Conservation (phyloP, 371 early-diverging fungal genomes). For the Syncephalastrum sp. region DNA sequence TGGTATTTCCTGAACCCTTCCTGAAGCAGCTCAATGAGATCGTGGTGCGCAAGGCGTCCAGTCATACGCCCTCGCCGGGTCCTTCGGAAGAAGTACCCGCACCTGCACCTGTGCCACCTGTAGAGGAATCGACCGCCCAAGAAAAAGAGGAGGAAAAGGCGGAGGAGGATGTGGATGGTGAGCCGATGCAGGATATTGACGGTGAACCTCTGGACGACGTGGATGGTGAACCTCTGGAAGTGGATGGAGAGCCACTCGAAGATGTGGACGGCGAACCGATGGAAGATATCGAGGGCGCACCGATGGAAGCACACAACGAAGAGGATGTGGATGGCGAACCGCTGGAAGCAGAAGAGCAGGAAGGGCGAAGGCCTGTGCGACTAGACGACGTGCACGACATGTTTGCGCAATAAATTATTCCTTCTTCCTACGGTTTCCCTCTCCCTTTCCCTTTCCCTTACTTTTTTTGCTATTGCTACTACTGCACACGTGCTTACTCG, state of each 20-base stretch:
- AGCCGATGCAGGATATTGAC: conserved; percentile 12
- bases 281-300: conserved; percentile 43
- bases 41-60: conserved; percentile 25
- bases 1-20: conserved; percentile 78
- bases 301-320: conserved; percentile 16
- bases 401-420: no score
- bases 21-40: conserved; percentile 52
- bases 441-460: no score
- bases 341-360: conserved; percentile 12
- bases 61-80: conserved; percentile 1
- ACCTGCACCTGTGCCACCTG: background rate
- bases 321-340: conserved; percentile 33
- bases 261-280: conserved; percentile 42
- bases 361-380: no score
- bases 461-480: conserved; percentile 19
- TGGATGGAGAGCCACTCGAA: conserved; percentile 17
- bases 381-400: no score
- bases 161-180: conserved; percentile 25
- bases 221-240: conserved; percentile 44
- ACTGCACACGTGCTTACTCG: no score
- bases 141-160: no score
- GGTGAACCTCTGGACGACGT: conserved; percentile 14
- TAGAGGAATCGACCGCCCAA: no score
- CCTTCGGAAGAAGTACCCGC: conserved; percentile 1
- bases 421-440: no score